These are phyloP conservation scores for Wickerhamiella infanticola DNA, from an alignment of 1,139 yeast genomes.

Conservation along the genomic window DNA sequence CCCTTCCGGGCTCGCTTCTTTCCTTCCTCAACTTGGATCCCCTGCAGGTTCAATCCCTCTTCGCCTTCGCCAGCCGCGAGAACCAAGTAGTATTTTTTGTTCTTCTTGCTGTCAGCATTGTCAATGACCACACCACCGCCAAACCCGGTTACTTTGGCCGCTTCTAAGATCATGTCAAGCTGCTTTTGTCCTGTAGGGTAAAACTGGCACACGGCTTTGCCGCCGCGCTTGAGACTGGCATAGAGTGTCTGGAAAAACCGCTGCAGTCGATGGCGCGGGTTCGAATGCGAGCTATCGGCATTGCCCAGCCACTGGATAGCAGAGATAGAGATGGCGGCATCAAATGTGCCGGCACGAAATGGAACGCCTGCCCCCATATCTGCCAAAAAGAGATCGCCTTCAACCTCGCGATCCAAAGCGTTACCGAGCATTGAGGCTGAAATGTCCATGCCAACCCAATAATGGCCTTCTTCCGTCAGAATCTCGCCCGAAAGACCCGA, in stretches of 20 bases:
- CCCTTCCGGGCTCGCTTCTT: slow-evolving; percentile 39
- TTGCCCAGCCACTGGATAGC: slow-evolving; percentile 98
- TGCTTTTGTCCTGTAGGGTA: slow-evolving; percentile 87
- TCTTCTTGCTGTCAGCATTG: slow-evolving; percentile 83
- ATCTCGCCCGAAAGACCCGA: slow-evolving; percentile 94
- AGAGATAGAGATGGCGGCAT: slow-evolving; percentile 89
- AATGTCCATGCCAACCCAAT: slow-evolving; percentile 95
- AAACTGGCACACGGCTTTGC: slow-evolving; percentile 93
- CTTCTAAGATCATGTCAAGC: slow-evolving; percentile 55
- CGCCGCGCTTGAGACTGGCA: slow-evolving; percentile 80
- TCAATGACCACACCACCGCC: slow-evolving; percentile 92
- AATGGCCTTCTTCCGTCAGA: slow-evolving; percentile 80
- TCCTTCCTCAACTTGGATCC: slow-evolving; percentile 57
- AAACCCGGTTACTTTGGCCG: slow-evolving; percentile 91
- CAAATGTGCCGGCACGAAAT: slow-evolving; percentile 90
- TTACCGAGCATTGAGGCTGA: slow-evolving; percentile 93
- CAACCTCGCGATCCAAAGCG: slow-evolving; percentile 80
- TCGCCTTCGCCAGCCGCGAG: slow-evolving; percentile 64
- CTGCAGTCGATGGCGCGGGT: slow-evolving; percentile 73
- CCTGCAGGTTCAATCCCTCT: slow-evolving; percentile 56
- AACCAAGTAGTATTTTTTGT: slow-evolving; percentile 80
- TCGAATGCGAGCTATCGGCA: slow-evolving; percentile 71
- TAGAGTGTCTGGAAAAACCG: slow-evolving; percentile 78
- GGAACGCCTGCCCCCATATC: slow-evolving; percentile 95
- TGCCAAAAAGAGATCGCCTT: slow-evolving; percentile 66